Percentiles rank a stretch among this genome's conserved stretches.
These are phyloP conservation scores for Colletotrichum sp. DNA, from an alignment of 2,329 filamentous ascomycete genomes.

Conservation along the genomic window DNA sequence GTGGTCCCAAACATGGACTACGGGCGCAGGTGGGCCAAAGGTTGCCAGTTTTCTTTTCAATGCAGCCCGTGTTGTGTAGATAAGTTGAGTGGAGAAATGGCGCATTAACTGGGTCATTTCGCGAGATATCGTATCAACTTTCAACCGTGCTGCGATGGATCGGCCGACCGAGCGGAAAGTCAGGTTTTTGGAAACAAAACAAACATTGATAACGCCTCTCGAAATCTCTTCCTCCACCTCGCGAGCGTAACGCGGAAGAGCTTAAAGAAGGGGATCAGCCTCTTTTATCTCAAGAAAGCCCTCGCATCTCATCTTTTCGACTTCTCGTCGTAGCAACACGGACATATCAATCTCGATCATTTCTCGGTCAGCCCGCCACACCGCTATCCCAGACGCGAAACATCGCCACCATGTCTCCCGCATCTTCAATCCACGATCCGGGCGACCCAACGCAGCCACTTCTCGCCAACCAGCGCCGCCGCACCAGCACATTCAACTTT, in stretches of 20 bases:
- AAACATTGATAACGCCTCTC: neutral
- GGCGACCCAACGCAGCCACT: slow-evolving; percentile 9
- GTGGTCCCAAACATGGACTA: neutral
- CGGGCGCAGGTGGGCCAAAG: neutral
- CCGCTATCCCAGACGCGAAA: neutral
- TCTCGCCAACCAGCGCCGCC: neutral
- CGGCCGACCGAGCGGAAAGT: neutral
- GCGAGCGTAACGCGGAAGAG: rapidly evolving
- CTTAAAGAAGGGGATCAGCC: neutral
- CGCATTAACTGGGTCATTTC: neutral
- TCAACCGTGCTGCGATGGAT: neutral
- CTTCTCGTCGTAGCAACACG: neutral
- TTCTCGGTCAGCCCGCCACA: neutral
- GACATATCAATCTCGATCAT: neutral
- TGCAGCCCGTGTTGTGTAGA: neutral
- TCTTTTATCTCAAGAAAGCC: neutral
- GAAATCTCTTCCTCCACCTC: neutral
- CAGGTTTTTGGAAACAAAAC: neutral
- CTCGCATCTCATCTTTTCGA: neutral
- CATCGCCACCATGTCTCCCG: neutral
- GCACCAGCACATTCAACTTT: neutral
- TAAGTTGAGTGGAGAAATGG: neutral
- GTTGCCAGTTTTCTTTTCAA: neutral
- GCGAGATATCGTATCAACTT: neutral
- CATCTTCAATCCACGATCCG: slow-evolving; percentile 12